phyloP scores from a whole-genome alignment of 306 rosid species.

The Glycine tomentella region DNA sequence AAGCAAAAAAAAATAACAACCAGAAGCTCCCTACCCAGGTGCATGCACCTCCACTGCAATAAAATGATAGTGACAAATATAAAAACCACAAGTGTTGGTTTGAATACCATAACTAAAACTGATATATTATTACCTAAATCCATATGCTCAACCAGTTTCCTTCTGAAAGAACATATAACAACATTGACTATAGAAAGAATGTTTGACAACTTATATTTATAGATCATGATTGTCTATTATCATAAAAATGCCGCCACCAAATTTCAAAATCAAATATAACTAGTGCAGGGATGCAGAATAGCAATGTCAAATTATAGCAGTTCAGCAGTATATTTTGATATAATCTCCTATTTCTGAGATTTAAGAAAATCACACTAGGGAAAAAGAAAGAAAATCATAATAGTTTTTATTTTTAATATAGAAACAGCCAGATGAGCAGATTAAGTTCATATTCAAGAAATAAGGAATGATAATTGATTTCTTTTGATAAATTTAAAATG shows the following conservation, averaged over 20 bases:
- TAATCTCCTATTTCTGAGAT: not conserved
- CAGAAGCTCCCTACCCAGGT: slow-evolving; percentile 2
- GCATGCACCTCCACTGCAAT: slow-evolving; percentile 15
- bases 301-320: slow-evolving; percentile 2
- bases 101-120: not conserved
- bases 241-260: slow-evolving; percentile 10
- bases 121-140: not conserved
- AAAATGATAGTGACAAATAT: not conserved
- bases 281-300: slow-evolving; percentile 3
- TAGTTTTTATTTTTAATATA: not conserved
- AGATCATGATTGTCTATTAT: not conserved
- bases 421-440: slow-evolving; percentile 12
- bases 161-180: slow-evolving; percentile 6
- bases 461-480: slow-evolving; percentile 1
- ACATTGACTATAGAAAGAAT: not conserved
- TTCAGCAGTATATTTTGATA: slow-evolving; percentile 6
- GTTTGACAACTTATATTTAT: not conserved
- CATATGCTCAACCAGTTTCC: slow-evolving; percentile 1
- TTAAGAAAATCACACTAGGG: not conserved
- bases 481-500: not conserved
- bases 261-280: slow-evolving; percentile 4
- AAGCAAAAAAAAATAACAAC: not conserved
- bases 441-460: not conserved
- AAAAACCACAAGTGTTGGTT: not conserved
- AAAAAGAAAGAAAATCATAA: slow-evolving; percentile 16